Evolutionary conservation across 2,329 filamentous ascomycete genomes (phyloP).

Genomic region (Fusarium keratoplasticum): DNA sequence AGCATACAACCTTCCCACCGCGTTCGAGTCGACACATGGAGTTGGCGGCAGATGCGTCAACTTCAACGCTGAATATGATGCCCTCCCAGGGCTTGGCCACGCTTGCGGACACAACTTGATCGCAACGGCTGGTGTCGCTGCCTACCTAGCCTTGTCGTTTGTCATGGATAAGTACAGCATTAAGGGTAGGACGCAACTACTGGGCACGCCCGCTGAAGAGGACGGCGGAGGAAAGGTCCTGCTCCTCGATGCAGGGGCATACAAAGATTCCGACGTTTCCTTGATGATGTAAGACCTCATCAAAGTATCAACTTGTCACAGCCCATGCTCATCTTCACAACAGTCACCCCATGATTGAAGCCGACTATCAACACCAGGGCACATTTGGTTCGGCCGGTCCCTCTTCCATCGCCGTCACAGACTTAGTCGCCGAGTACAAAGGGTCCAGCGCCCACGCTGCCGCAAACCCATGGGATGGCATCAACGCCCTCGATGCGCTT

Average conservation of each 20-base stretch:
- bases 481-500: neutral
- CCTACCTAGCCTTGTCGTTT: neutral
- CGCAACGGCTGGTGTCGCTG: neutral
- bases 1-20: neutral
- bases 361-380: neutral
- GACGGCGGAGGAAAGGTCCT: neutral
- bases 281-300: neutral
- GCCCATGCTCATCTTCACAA: accelerated
- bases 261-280: neutral
- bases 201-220: neutral
- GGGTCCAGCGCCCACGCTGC: neutral
- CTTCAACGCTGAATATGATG: neutral
- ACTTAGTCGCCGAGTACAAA: neutral
- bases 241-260: neutral
- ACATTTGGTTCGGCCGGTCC: neutral
- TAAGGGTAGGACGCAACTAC: neutral
- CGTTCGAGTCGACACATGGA: neutral
- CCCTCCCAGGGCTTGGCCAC: neutral
- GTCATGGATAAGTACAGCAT: neutral
- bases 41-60: neutral
- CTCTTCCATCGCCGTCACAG: neutral
- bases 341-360: neutral
- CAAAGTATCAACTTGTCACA: accelerated
- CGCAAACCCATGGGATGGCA: neutral
- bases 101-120: neutral